Evolutionary conservation across 225 moss, liverwort and hornwort genomes (phyloP), one percentile per base, ranked within the genome.

Genomic region (Marchantia polymorpha): DNA sequence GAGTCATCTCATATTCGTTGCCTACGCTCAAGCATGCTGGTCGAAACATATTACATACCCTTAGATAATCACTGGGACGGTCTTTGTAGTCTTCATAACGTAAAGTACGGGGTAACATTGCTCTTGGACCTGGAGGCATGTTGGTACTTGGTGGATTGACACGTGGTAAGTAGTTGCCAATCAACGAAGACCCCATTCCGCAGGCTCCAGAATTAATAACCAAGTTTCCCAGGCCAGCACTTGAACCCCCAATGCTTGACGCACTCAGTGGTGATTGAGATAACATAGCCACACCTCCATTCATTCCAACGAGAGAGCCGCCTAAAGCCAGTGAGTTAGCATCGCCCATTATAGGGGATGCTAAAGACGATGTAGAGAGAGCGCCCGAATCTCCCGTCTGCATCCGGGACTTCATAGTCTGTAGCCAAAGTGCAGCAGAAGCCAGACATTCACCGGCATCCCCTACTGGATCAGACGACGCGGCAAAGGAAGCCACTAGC

Each of bases 51-150:
- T 50, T 26, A 78, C 91, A 73, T 87, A 97, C 97, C 89, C 97
- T 90, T 82, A 97, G 69, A 80, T 92, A 97, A 86, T 97, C 97
- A 77, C 97, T 97, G 26, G 97, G 97, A 46, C 97, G 94, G 65
- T 97, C 97, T 83, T 94, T 97, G 88, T 93, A 97, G 79, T 97
- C 97, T 84, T 97, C 97, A 78, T 90, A 97, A 49, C 94, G 94
- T 81, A 99, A 64, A 8, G 91, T 88, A 13, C 92, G 93, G 56
- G 90, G 87, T 84, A 93, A 84, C 77, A 92, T 85, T 54, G 89
- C 85, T 29, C 97, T 88, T 9, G 89, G 81, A 47, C 90, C 83
- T 8, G 89, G 86, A 20, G 92, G 85, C 39, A 91, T 89, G 17
- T 89, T 95, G 64, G 79, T 86, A 59, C 86, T 91, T 23, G 93